Evolutionary conservation across 2,329 filamentous ascomycete species (phyloP), one percentile per base, ranked within the genome.

Genomic region (Colletotrichum filicis): DNA sequence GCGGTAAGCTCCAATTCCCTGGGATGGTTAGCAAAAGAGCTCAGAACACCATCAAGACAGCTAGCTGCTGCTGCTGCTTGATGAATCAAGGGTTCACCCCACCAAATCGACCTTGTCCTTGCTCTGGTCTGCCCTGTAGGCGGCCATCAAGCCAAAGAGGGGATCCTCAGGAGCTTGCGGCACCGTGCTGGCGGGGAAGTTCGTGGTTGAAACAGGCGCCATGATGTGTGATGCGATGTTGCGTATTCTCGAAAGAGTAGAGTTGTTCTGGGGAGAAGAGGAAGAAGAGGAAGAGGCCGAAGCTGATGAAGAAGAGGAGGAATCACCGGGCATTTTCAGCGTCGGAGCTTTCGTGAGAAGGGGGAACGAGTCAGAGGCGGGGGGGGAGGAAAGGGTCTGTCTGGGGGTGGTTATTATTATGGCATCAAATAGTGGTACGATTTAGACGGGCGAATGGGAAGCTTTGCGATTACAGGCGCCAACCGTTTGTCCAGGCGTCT

Each of bases 101-200:
- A 97, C 95, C 84, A 99, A 85, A 85, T 99, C 97, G 76, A 99
- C 93, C 87, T 99, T 99, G 83, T 94, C 91, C 71, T 88, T 84
- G 82, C 87, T 88, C 74, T 90, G 85, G 81, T 99, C 97, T 75
- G 93, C 93, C 80, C 92, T 92, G 88, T 92, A 99, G 74, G 94
- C 95, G 75, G 93, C 91, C 90, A 96, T 95, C 79, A 99, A 87
- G 71, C 96, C 95, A 81, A 99, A 99, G 81, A 99, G 91, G 76
- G 96, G 92, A 85, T 99, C 97, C 83, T 98, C 95, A 60, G 97
- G 95, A 74, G 97, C 97, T 85, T 96, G 93, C 79, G 95, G 94
- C 73, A 98, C 94, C 76, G 89, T 86, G 80, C 93, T 90, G 79
- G 92, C 89, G 74, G 92, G 90, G 86, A 98, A 98, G 80, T 89